Conservation (phyloP, 2,329 filamentous ascomycete genomes). For the Fusarium bactridioides region DNA sequence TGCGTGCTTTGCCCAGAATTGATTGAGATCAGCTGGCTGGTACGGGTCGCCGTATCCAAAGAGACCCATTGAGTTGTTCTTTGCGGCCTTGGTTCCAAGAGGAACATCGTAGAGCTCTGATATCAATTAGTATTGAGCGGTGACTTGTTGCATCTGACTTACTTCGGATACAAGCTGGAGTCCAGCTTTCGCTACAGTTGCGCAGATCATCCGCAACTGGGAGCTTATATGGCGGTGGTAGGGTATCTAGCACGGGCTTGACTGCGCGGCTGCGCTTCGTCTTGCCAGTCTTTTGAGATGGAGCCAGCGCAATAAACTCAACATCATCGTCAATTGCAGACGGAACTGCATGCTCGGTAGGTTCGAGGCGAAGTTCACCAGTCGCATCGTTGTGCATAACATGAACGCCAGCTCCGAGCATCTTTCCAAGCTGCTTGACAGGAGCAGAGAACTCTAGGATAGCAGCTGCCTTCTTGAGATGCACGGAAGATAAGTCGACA, state of each 20-base stretch:
- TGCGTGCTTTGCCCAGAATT: background rate
- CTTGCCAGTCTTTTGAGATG: background rate
- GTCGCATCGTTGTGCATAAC: background rate
- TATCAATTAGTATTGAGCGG: fast-evolving
- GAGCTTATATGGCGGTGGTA: background rate
- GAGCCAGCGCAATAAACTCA: background rate
- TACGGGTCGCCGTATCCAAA: background rate
- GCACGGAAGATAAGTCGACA: background rate
- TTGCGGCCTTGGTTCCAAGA: background rate
- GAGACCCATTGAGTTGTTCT: background rate
- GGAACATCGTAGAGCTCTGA: background rate
- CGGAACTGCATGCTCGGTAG: background rate
- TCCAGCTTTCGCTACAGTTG: conserved; percentile 1
- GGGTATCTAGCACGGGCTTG: background rate
- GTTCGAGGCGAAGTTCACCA: background rate
- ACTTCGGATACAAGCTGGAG: background rate
- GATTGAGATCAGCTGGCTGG: background rate
- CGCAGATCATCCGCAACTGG: background rate
- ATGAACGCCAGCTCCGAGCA: background rate
- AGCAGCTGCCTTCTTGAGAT: background rate
- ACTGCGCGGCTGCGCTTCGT: background rate
- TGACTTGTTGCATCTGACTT: no score
- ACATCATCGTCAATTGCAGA: background rate
- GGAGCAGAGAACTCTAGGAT: background rate
- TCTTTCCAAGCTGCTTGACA: background rate